Conservation (phyloP, 2,329 filamentous ascomycete genomes). For the Cladophialophora immunda region DNA sequence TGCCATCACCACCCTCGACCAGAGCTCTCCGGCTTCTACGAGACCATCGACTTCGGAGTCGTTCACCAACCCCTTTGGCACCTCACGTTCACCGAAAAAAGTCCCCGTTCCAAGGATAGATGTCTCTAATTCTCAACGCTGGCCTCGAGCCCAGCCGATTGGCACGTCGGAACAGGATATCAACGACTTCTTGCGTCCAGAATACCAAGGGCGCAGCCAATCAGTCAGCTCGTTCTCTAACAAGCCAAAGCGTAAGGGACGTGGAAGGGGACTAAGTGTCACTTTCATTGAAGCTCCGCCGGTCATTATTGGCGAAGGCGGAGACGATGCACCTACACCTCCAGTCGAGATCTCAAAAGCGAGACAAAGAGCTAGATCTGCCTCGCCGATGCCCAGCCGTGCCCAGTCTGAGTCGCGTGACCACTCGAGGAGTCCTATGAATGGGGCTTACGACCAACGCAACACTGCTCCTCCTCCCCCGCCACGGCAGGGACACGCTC, state of each 20-base stretch:
- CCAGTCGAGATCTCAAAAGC: slow-evolving; percentile 71
- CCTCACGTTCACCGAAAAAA: slow-evolving; percentile 43
- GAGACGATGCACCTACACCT: slow-evolving; percentile 81
- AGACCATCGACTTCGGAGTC: slow-evolving; percentile 40
- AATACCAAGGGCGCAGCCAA: slow-evolving; percentile 36
- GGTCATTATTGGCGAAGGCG: slow-evolving; percentile 87
- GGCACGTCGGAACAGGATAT: slow-evolving; percentile 15
- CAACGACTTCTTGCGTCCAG: slow-evolving; percentile 33
- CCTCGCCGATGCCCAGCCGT: slow-evolving; percentile 31
- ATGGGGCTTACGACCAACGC: slow-evolving; percentile 4
- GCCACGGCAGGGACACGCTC: slow-evolving; percentile 2
- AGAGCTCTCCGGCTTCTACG: slow-evolving; percentile 21
- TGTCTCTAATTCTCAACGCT: slow-evolving; percentile 46
- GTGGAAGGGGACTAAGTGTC: slow-evolving; percentile 75
- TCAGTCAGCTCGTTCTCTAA: slow-evolving; percentile 43
- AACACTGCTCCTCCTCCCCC: slow-evolving; percentile 6
- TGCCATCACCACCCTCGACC: slow-evolving; percentile 9
- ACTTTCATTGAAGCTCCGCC: slow-evolving; percentile 76
- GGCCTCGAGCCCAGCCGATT: slow-evolving; percentile 44
- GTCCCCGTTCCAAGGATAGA: slow-evolving; percentile 47
- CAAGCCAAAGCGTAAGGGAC: slow-evolving; percentile 48
- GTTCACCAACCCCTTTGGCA: slow-evolving; percentile 13
- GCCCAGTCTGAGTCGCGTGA: slow-evolving; percentile 8
- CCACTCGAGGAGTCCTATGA: neutral
- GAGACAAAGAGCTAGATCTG: slow-evolving; percentile 38